A percentile compares a stretch with the other conserved stretches of the same genome.
Evolutionary conservation across 2,329 filamentous ascomycete species (phyloP).

Genomic region (Leptosphaerulina australis): DNA sequence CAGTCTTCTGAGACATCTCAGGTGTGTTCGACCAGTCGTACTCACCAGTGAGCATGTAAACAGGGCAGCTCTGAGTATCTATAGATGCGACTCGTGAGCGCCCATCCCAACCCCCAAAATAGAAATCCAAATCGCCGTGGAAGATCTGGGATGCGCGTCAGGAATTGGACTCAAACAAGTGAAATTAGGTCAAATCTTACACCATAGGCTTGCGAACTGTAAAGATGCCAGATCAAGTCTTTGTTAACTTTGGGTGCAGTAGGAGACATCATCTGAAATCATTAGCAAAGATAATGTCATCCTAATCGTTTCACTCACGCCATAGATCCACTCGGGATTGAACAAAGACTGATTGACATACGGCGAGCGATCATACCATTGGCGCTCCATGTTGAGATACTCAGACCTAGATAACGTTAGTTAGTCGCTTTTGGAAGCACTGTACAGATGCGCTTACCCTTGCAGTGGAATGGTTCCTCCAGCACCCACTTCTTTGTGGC

Average conservation of each 20-base stretch:
- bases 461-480: constrained; percentile 56
- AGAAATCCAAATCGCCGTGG: constrained; percentile 59
- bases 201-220: constrained; percentile 58
- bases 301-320: constrained; percentile 27
- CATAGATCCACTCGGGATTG: constrained; percentile 58
- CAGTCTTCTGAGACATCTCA: constrained; percentile 54
- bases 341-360: constrained; percentile 57
- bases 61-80: constrained; percentile 57
- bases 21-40: constrained; percentile 58
- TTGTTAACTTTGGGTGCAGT: constrained; percentile 54
- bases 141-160: constrained; percentile 47
- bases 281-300: constrained; percentile 4
- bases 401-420: constrained; percentile 36
- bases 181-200: too few relatives aligned
- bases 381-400: constrained; percentile 52
- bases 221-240: constrained; percentile 58
- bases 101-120: constrained; percentile 59
- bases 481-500: constrained; percentile 55
- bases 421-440: too few relatives aligned
- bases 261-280: constrained; percentile 52
- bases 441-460: too few relatives aligned
- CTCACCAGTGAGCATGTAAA: constrained; percentile 60
- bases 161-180: too few relatives aligned
- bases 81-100: constrained; percentile 53
- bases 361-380: constrained; percentile 55